A percentile compares a stretch with the other conserved stretches of the same genome.
Conservation (phyloP, 164 flowering plant species). For the Liriodendron chinense region DNA sequence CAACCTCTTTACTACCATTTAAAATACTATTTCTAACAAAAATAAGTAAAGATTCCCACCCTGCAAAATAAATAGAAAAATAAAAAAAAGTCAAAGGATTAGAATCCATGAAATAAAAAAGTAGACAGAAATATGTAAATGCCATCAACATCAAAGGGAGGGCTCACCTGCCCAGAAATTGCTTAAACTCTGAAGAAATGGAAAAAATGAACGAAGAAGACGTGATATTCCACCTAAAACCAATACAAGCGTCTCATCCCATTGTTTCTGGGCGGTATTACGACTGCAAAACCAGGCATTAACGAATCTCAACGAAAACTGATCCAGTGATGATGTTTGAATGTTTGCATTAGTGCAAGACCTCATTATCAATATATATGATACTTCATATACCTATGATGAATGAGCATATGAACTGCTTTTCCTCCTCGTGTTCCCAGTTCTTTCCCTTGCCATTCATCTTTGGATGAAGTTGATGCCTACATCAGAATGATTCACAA, state of each 20-base stretch:
- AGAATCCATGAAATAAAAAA: conserved; percentile 1
- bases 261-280: conserved; percentile 96
- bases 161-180: conserved; percentile 80
- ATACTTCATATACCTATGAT: conserved; percentile 66
- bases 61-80: conserved; percentile 32
- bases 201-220: conserved; percentile 84
- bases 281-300: conserved; percentile 54
- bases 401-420: conserved; percentile 99
- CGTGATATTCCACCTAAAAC: conserved; percentile 93
- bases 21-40: conserved; percentile 70
- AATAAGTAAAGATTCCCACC: conserved; percentile 86
- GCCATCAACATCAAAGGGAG: conserved; percentile 5
- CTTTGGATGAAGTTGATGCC: conserved; percentile 95
- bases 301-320: neutral
- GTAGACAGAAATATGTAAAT: conserved; percentile 3
- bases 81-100: neutral
- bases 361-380: neutral
- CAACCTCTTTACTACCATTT: conserved; percentile 94
- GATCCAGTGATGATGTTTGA: neutral
- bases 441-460: conserved; percentile 99
- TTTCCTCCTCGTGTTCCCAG: conserved; percentile 94
- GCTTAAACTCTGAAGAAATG: conserved; percentile 54
- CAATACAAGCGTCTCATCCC: conserved; percentile 97
- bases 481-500: conserved; percentile 19
- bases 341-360: neutral